Evolutionary conservation across 805 yeast genomes (phyloP), one percentile per base, ranked within the genome.

Genomic region (Metschnikowia continentalis): DNA sequence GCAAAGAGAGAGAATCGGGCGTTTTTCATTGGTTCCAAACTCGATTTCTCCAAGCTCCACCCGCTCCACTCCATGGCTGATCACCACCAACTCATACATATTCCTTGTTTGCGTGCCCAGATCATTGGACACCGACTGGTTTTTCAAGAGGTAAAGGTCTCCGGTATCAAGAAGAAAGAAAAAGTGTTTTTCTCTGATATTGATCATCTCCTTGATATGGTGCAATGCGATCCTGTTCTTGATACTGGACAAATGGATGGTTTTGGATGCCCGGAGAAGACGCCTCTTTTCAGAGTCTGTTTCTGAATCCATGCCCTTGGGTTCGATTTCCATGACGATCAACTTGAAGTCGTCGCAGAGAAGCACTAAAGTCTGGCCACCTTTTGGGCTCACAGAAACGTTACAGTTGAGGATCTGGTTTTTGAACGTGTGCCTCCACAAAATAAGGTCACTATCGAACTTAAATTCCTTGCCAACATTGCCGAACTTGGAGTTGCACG

Each of bases 401-500:
- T 65, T 63, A 30, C 58, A 55, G 20, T 48, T 52, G 32, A 67
- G 40, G 32, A 70, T 58, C 17, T 53, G 52, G 22, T 60, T 57
- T 35, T 62, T 61, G 48, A 71, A 67, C 47, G 68, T 61, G 47
- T 70, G 68, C 44, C 72, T 66, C 77, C 77, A 74, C 6, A 71
- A 55, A 22, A 72, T 64, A 38, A 64, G 51, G 50, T 74, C 78
- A 50, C 69, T 69, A 48, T 72, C 74, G 47, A 74, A 71, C 20
- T 60, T 60, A 37, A 65, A 63, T 7, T 52, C 52, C 8, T 53
- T 64, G 5, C 67, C 69, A 15, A 72, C 73, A 26, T 52, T 53
- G 1, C 75, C 77, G 55, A 53, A 66, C 44, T 63, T 69, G 3
- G 75, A 62, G 14, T 51, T 41, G 4, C 64, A 51, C 11, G 72